phyloP scores from a whole-genome alignment of 352 stramenopile genomes.

The Phytophthora chlamydospora region DNA sequence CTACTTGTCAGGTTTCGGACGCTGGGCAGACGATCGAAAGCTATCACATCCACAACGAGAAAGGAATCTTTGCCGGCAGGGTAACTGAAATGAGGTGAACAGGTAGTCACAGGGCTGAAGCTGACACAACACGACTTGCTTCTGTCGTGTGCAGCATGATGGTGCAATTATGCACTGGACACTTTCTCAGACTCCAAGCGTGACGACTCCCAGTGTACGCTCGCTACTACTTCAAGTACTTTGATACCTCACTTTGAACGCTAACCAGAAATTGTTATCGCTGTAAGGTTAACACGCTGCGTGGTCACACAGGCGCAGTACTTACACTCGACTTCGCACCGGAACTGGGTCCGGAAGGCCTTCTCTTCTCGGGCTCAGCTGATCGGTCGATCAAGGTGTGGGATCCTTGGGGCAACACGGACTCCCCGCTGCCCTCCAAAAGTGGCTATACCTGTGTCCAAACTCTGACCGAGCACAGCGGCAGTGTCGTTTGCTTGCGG shows the following conservation, averaged over 20 bases:
- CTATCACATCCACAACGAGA: constrained; percentile 49
- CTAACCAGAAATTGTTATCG: background rate
- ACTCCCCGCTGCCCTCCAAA: constrained; percentile 44
- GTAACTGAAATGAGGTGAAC: constrained; percentile 27
- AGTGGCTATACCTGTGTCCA: constrained; percentile 54
- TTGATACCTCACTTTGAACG: too few relatives aligned
- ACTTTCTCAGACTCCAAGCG: constrained; percentile 45
- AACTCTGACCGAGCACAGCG: constrained; percentile 61
- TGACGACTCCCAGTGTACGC: constrained; percentile 55
- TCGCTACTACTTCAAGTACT: background rate
- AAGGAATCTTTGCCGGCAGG: constrained; percentile 62
- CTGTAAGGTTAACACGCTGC: constrained; percentile 49
- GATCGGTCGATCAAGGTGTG: constrained; percentile 79
- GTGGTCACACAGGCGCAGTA: constrained; percentile 58
- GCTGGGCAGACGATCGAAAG: constrained; percentile 48
- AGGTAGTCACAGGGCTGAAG: background rate
- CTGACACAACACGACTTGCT: constrained; percentile 3
- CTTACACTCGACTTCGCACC: constrained; percentile 53
- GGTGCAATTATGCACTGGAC: constrained; percentile 68
- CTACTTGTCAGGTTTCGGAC: constrained; percentile 35
- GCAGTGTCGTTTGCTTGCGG: constrained; percentile 58
- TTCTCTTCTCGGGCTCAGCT: constrained; percentile 70
- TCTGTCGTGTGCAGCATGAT: constrained; percentile 48
- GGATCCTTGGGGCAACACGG: constrained; percentile 61
- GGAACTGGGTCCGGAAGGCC: constrained; percentile 47